Evolutionary conservation across 1,284 basidiomycete species (phyloP), one percentile per base, ranked within the genome.

Genomic region (Waitea zeae): DNA sequence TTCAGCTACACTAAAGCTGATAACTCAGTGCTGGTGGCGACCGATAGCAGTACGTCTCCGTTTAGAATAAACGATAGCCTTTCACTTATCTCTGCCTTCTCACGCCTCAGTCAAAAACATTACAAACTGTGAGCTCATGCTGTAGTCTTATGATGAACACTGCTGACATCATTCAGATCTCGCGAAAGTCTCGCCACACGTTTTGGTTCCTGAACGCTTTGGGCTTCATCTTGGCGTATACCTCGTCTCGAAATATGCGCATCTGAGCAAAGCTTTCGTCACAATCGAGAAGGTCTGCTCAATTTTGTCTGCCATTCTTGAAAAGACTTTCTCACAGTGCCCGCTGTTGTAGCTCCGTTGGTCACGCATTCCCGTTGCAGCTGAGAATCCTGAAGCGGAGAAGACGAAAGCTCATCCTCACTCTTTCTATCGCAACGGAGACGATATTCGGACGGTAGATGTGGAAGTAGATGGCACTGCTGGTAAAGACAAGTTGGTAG

Each of bases 371-470:
- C 53, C 59, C 3, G 63, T 80, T 15, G 29, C 29, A 46, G 54
- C 15, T 50, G 20, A 14, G 17, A 35, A 24, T 47, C 0, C 29
- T 6, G 52, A 56, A 30, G 35, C 33, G 1, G 55, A 52, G 14
- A 45, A 52, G 29, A 57, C 59, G 2, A 58, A 67, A 42, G 58
- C 55, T 1, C 90, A 96, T 55, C 59, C 72, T 27, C 84, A 92
- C 53, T 70, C 84, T 15, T 97, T 95, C 54, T 63, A 72, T 36
- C 65, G 90, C 20, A 86, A 96, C 45, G 92, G 92, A 1, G 84
- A 92, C 5, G 90, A 96, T 51, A 92, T 86, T 61, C 64, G 75
- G 9, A 52, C 76, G 14, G 68, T 77, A 4, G 67, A 68, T 14
- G 76, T 73, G 22, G 67, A 72, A 45, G 33, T 84, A 24, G 82